Evolutionary conservation across 108 stramenopile genomes (phyloP).

Genomic region (Poteriospumella lacustris): DNA sequence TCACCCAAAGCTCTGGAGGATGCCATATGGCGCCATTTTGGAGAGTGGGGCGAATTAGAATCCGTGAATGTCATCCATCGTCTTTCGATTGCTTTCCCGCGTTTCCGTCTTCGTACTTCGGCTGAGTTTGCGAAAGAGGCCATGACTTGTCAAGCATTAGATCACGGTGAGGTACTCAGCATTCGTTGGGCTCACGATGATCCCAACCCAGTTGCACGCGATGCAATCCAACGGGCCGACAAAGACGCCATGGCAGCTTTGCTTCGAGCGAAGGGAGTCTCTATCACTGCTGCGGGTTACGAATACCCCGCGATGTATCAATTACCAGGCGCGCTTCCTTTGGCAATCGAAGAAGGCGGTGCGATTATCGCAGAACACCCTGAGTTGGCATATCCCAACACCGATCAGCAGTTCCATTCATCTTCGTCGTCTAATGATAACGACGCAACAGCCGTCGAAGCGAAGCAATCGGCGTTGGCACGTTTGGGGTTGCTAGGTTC

Average conservation of each 20-base stretch:
- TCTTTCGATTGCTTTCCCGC: conserved; percentile 43
- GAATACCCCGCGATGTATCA: conserved; percentile 2
- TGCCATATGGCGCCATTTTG: conserved; percentile 42
- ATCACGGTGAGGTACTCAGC: conserved; percentile 39
- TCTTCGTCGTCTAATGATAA: background rate
- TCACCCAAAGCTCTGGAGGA: background rate
- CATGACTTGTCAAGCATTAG: conserved; percentile 46
- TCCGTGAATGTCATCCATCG: conserved; percentile 42
- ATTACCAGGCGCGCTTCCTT: background rate
- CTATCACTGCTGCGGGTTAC: background rate
- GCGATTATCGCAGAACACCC: background rate
- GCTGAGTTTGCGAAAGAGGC: conserved; percentile 50
- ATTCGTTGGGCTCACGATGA: conserved; percentile 50
- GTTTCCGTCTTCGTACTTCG: conserved; percentile 21
- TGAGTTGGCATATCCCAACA: conserved; percentile 30
- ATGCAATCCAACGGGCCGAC: conserved; percentile 44
- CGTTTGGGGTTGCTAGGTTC: no score
- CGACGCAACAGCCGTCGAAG: background rate
- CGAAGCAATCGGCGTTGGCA: background rate
- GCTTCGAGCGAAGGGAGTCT: conserved; percentile 35
- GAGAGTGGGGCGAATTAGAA: conserved; percentile 56
- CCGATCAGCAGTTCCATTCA: conserved; percentile 23
- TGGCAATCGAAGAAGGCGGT: background rate
- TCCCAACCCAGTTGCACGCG: conserved; percentile 53
- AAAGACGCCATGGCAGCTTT: conserved; percentile 38